Evolutionary conservation across 495 filamentous ascomycete species (phyloP), one percentile per base, ranked within the genome.

Genomic region (Hypoxylon fuscum): DNA sequence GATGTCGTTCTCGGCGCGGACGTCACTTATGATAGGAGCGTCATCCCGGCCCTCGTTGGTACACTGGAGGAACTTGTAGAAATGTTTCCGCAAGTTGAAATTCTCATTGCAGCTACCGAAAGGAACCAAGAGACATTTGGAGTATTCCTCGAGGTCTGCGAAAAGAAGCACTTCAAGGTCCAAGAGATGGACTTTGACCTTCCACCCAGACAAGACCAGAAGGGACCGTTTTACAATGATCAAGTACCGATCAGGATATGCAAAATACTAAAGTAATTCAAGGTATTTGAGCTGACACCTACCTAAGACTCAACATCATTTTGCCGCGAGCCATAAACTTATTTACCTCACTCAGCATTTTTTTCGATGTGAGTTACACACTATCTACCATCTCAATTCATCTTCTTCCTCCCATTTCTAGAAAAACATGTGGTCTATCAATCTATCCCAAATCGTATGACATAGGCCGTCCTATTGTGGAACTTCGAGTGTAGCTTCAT

Each of bases 1-100:
- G 78, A 84, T 50, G 59, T 81, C 18, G 72, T 83, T 4, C 64
- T 84, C 27, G 81, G 80, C 3, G 81, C 81, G 8, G 81, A 84
- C 48, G 66, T 84, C 55, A 82, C 81, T 0, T 84, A 83, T 56
- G 79, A 84, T 61, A 70, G 52, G 43, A 71, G 69, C 34, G 68
- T 73, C 29, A 79, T 81, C 53, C 76, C 76, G 7, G 66, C 77
- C 1, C 62, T 84, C 42, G 68, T 82, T 1, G 74, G 70, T 0
- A 83, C 81, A 8, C 63, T 84, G 20, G 60, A 72, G 15, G 79
- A 83, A 6, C 45, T 84, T 0, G 60, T 74, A 2, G 64, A 29
- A 0, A 50, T 77, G 32, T 78, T 72, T 42, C 79, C 79, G 0
- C 59, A 50, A 0, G 57, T 73, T 1, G 53, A 45, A 4, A 74